Base-by-base conservation (phyloP, 805 yeast species). In the Kodamaea nitidulidarum region DNA sequence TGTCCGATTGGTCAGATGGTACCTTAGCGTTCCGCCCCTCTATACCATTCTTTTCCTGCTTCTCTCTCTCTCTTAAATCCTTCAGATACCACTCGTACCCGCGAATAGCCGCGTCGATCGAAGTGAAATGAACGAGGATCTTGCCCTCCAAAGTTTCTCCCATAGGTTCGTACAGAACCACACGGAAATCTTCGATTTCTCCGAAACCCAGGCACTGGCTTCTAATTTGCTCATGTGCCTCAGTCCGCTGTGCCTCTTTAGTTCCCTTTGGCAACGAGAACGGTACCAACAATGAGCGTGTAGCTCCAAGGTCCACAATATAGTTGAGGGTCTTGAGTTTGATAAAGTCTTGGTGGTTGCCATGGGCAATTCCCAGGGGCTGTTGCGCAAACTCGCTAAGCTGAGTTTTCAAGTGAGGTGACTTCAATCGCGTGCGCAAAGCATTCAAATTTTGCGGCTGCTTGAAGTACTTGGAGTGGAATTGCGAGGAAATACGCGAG, bases 81-180 rank as follows among this genome's bases (percentile, higher is more conserved):
- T 16, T 30, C 32, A 30, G 21, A 15, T 32, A 49, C 31, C 59
- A 63, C 48, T 72, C 72, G 36, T 63, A 69, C 32, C 69, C 59
- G 42, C 66, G 67, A 36, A 73, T 68, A 11, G 78, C 73, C 7
- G 70, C 48, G 34, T 70, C 70, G 24, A 74, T 70, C 18, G 74
- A 64, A 3, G 71, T 65, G 47, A 67, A 75, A 48, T 73, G 70
- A 18, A 64, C 53, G 42, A 46, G 15, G 3, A 41, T 48, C 35
- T 44, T 49, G 14, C 49, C 46, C 15, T 26, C 25, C 25, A 32
- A 29, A 12, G 28, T 27, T 11, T 21, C 39, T 7, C 16, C 41
- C 14, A 29, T 29, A 15, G 35, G 20, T 4, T 27, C 35, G 6
- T 35, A 22, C 7, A 38, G 30, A 5, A 41, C 25, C 20, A 32